Conservation (phyloP, 352 stramenopile species). For the Pythium dissotocum region DNA sequence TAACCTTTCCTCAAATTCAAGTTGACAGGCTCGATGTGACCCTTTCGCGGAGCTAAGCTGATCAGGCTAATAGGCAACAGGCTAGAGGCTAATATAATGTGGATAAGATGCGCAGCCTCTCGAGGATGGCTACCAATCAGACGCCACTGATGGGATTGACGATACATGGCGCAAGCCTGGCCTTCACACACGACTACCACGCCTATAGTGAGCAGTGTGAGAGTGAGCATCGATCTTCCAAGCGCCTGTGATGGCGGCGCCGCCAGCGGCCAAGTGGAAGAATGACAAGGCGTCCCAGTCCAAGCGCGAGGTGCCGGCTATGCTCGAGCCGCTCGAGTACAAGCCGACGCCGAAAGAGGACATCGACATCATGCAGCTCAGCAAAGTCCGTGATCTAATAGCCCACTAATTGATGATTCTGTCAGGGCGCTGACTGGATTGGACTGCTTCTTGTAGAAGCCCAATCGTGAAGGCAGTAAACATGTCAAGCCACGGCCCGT, state of each 20-base stretch:
- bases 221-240: not conserved
- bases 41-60: not conserved
- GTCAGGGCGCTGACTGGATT: not conserved
- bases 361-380: slow-evolving; percentile 52
- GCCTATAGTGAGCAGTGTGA: not conserved
- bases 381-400: slow-evolving; percentile 38
- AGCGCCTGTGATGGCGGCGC: slow-evolving; percentile 18
- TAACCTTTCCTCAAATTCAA: not conserved
- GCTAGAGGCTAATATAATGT: slow-evolving; percentile 1
- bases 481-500: slow-evolving; percentile 51
- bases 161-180: not conserved
- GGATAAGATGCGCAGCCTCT: slow-evolving; percentile 3
- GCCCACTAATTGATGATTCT: not conserved
- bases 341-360: slow-evolving; percentile 63
- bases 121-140: slow-evolving; percentile 17
- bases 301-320: slow-evolving; percentile 39
- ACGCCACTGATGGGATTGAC: not conserved
- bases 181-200: not conserved
- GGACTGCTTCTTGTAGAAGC: slow-evolving; percentile 30
- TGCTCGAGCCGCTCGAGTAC: slow-evolving; percentile 65
- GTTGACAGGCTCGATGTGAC: not conserved
- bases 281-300: slow-evolving; percentile 18
- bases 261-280: slow-evolving; percentile 27
- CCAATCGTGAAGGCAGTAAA: slow-evolving; percentile 49
- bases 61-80: not conserved